These are phyloP conservation scores for Phytophthora brassicae DNA, from an alignment of 352 stramenopile genomes.

Conservation along the genomic window DNA sequence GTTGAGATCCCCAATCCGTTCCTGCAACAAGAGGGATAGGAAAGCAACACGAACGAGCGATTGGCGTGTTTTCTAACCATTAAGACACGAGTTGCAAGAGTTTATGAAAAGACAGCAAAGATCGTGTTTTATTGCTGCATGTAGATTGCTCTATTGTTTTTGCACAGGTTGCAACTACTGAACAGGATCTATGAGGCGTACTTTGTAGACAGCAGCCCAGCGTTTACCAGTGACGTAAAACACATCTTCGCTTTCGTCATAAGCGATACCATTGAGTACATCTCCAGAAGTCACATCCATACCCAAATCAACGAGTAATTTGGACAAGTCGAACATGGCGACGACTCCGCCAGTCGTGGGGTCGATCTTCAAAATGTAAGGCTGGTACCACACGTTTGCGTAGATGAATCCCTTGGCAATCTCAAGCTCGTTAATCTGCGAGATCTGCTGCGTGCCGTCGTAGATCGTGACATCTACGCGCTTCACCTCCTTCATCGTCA, in stretches of 20 bases:
- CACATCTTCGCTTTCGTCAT: conserved; percentile 86
- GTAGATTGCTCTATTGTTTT: conserved; percentile 20
- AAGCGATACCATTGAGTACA: conserved; percentile 94
- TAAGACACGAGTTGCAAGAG: background rate
- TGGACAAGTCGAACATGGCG: conserved; percentile 86
- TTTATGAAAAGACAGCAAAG: too few relatives aligned
- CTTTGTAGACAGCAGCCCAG: conserved; percentile 91
- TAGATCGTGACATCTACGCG: conserved; percentile 68
- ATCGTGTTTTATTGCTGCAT: too few relatives aligned
- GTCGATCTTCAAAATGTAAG: conserved; percentile 93
- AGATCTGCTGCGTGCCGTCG: conserved; percentile 40
- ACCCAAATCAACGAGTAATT: conserved; percentile 58
- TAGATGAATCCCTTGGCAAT: conserved; percentile 91
- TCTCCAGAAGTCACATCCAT: conserved; percentile 52
- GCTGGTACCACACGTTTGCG: conserved; percentile 95
- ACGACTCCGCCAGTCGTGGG: conserved; percentile 80
- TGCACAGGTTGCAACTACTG: conserved; percentile 7
- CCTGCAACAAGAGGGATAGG: conserved; percentile 79
- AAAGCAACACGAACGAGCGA: background rate
- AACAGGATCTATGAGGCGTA: conserved; percentile 64
- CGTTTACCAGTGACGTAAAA: conserved; percentile 94
- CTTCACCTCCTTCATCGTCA: conserved; percentile 71
- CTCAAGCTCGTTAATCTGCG: conserved; percentile 94
- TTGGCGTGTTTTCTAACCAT: background rate
- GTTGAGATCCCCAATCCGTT: conserved; percentile 93